Evolutionary conservation across 2,329 filamentous ascomycete species (phyloP).

Genomic region (Aspergillus sp.): DNA sequence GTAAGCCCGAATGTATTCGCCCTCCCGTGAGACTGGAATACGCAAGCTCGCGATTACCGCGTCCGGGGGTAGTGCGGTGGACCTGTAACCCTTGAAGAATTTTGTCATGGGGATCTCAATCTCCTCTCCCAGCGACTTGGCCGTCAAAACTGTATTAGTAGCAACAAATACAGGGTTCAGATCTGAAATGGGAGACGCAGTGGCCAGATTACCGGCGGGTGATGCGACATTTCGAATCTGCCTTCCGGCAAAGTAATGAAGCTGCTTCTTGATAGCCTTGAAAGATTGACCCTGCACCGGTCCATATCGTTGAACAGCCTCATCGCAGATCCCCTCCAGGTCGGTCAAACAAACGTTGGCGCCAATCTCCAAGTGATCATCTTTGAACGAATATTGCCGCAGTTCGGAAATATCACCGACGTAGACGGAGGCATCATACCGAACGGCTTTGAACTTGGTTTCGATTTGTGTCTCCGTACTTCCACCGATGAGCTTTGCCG

Average conservation of each 20-base stretch:
- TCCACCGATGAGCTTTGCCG: slow-evolving; percentile 78
- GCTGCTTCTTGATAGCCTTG: slow-evolving; percentile 77
- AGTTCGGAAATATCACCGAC: slow-evolving; percentile 80
- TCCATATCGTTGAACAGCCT: slow-evolving; percentile 22
- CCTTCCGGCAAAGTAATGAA: slow-evolving; percentile 56
- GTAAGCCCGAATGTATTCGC: slow-evolving; percentile 81
- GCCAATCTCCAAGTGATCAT: slow-evolving; percentile 80
- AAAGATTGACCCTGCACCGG: slow-evolving; percentile 55
- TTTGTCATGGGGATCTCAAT: slow-evolving; percentile 82
- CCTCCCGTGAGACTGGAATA: slow-evolving; percentile 73
- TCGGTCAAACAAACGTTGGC: slow-evolving; percentile 91
- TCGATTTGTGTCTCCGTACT: slow-evolving; percentile 90
- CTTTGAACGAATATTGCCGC: slow-evolving; percentile 57
- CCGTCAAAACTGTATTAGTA: slow-evolving; percentile 87
- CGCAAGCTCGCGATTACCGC: slow-evolving; percentile 78
- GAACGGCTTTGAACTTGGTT: slow-evolving; percentile 81
- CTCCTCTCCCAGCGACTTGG: slow-evolving; percentile 66
- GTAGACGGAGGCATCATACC: slow-evolving; percentile 74
- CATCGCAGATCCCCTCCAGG: slow-evolving; percentile 71
- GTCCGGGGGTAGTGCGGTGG: slow-evolving; percentile 68
- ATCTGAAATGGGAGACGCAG: slow-evolving; percentile 92
- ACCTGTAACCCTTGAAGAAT: slow-evolving; percentile 88
- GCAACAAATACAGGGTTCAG: slow-evolving; percentile 94
- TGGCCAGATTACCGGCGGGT: slow-evolving; percentile 86
- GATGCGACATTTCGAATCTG: slow-evolving; percentile 98